Evolutionary conservation across 106 monocot species (phyloP).

Genomic region (Dioscorea dumetorum): DNA sequence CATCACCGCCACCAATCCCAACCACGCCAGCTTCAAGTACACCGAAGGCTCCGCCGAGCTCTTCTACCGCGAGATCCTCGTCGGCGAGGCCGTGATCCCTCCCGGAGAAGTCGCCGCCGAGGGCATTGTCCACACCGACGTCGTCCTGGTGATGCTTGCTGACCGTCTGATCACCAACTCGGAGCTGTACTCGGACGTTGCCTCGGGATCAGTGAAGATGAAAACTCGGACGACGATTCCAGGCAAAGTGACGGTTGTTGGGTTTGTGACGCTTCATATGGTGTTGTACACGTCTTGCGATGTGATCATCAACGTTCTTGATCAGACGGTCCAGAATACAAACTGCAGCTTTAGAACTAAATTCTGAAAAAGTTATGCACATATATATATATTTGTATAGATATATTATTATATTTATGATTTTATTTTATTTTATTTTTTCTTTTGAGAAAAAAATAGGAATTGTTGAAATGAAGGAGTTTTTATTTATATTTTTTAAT

Average conservation of each 20-base stretch:
- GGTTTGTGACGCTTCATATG: slow-evolving; percentile 53
- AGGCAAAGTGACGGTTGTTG: slow-evolving; percentile 51
- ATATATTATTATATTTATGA: too few relatives aligned
- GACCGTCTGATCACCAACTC: slow-evolving; percentile 29
- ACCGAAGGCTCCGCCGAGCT: slow-evolving; percentile 34
- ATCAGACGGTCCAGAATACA: slow-evolving; percentile 20
- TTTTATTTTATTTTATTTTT: too few relatives aligned
- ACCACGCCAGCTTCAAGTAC: slow-evolving; percentile 54
- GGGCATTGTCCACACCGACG: slow-evolving; percentile 24
- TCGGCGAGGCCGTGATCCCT: slow-evolving; percentile 60
- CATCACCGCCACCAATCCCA: slow-evolving; percentile 65
- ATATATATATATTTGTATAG: too few relatives aligned
- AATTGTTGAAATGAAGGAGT: too few relatives aligned
- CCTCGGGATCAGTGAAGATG: slow-evolving; percentile 40
- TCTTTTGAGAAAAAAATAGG: too few relatives aligned
- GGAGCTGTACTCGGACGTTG: slow-evolving; percentile 32
- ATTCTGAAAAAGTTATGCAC: slow-evolving; percentile 22
- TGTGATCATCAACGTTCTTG: slow-evolving; percentile 24
- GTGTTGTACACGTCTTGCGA: slow-evolving; percentile 59
- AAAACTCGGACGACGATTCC: slow-evolving; percentile 43
- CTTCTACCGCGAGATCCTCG: slow-evolving; percentile 49
- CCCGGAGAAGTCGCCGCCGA: slow-evolving; percentile 42
- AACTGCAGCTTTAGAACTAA: slow-evolving; percentile 56
- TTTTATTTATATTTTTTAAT: too few relatives aligned
- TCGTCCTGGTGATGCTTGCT: slow-evolving; percentile 42